Percentiles rank a stretch among this genome's conserved stretches.
Conservation (phyloP, 2,329 filamentous ascomycete genomes). For the Colletotrichum orbiculare region DNA sequence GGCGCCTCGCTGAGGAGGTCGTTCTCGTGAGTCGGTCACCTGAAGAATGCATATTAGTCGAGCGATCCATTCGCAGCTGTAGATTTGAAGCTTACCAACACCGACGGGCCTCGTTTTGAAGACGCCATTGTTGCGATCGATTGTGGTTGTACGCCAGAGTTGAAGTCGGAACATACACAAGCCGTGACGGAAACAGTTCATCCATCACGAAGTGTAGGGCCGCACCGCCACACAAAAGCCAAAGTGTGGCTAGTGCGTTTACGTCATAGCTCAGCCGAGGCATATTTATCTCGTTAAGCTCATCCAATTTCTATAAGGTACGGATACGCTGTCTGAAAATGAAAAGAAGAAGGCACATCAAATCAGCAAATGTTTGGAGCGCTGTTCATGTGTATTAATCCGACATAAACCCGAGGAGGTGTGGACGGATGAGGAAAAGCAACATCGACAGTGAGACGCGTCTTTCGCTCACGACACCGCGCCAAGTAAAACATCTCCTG, state of each 20-base stretch:
- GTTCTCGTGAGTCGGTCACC: constrained; percentile 54
- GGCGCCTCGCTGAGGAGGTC: constrained; percentile 46
- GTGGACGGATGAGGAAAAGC: too few relatives aligned
- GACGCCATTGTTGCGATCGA: constrained; percentile 51
- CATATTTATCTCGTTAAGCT: too few relatives aligned
- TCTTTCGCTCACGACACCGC: too few relatives aligned
- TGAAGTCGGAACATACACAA: too few relatives aligned
- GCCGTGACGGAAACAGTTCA: constrained; percentile 26
- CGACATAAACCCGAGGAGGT: too few relatives aligned
- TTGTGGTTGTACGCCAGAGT: not conserved
- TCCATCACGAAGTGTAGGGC: not conserved
- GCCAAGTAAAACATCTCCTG: too few relatives aligned
- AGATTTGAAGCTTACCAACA: constrained; percentile 59
- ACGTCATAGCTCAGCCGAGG: constrained; percentile 3
- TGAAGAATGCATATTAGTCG: constrained; percentile 37
- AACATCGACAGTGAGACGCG: too few relatives aligned
- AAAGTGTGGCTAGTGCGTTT: not conserved
- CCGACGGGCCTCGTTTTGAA: constrained; percentile 68
- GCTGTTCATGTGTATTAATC: too few relatives aligned
- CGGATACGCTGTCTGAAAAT: too few relatives aligned
- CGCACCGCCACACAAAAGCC: constrained; percentile 22
- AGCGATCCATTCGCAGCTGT: not conserved
- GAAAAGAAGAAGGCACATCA: too few relatives aligned
- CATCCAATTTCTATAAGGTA: too few relatives aligned
- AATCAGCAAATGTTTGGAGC: too few relatives aligned